phyloP scores from a whole-genome alignment of 345 rosid species.

The sweet orange (Citrus sinensis) region DNA sequence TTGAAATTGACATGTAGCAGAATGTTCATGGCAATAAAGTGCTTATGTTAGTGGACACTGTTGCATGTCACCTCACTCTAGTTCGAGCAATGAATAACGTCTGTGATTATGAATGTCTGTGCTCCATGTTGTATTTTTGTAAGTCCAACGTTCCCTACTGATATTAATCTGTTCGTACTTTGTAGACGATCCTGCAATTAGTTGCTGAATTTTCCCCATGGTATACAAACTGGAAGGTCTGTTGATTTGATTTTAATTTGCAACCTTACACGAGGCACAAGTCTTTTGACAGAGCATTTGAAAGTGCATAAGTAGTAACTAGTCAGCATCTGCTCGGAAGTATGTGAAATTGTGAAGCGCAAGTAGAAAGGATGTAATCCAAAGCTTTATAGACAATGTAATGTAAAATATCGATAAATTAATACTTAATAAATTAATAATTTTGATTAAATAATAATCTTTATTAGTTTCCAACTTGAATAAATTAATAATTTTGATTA shows the following conservation, averaged over 20 bases:
- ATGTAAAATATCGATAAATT: too few species aligned
- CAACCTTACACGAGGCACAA: background rate
- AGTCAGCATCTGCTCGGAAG: background rate
- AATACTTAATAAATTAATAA: too few species aligned
- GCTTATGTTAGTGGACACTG: background rate
- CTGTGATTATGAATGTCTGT: background rate
- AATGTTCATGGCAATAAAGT: background rate
- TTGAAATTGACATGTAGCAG: background rate
- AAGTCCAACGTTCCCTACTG: too few species aligned
- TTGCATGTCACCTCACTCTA: too few species aligned
- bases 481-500: too few species aligned
- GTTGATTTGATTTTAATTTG: background rate
- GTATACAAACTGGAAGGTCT: background rate
- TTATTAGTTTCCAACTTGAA: too few species aligned
- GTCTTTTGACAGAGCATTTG: background rate
- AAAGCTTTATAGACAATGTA: background rate
- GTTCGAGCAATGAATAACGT: background rate
- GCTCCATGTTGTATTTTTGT: background rate
- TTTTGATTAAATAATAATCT: too few species aligned
- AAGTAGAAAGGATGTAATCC: background rate
- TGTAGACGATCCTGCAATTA: background rate
- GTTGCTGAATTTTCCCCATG: background rate
- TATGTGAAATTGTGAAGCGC: background rate
- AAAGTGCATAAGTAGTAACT: background rate
- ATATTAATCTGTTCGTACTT: too few species aligned